Evolutionary conservation across 306 rosid genomes (phyloP).

Genomic region (Gynostemma pentaphyllum): DNA sequence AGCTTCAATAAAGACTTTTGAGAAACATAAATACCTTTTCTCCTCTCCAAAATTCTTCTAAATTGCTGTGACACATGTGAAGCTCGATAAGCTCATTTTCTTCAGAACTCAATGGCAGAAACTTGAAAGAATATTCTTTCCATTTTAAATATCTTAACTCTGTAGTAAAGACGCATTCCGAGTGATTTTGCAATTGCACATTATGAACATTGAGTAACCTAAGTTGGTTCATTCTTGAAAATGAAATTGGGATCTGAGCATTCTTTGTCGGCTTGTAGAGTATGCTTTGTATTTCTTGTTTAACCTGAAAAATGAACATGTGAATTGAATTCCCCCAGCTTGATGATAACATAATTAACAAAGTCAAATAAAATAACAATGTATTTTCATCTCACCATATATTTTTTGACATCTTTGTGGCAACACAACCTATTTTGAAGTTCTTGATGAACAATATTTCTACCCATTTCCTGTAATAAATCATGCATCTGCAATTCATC

Average conservation of each 20-base stretch:
- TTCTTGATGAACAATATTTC: background rate
- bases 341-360: too few species aligned
- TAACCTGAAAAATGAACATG: too few species aligned
- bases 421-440: too few species aligned
- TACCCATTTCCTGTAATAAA: background rate
- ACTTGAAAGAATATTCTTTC: background rate
- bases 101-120: background rate
- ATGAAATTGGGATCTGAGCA: constrained; percentile 10
- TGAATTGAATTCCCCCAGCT: too few species aligned
- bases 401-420: too few species aligned
- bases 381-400: too few species aligned
- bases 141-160: constrained; percentile 4
- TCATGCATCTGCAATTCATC: background rate
- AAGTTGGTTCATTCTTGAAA: constrained; percentile 5
- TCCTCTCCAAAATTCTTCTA: background rate
- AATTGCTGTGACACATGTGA: too few species aligned
- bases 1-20: too few species aligned
- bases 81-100: too few species aligned
- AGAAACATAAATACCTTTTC: too few species aligned
- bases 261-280: background rate
- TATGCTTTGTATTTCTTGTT: background rate
- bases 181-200: background rate
- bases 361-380: too few species aligned
- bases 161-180: background rate
- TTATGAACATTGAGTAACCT: background rate